Evolutionary conservation across 331 rosid species (phyloP), one percentile per base, ranked within the genome.

Genomic region (Arachis monticola): DNA sequence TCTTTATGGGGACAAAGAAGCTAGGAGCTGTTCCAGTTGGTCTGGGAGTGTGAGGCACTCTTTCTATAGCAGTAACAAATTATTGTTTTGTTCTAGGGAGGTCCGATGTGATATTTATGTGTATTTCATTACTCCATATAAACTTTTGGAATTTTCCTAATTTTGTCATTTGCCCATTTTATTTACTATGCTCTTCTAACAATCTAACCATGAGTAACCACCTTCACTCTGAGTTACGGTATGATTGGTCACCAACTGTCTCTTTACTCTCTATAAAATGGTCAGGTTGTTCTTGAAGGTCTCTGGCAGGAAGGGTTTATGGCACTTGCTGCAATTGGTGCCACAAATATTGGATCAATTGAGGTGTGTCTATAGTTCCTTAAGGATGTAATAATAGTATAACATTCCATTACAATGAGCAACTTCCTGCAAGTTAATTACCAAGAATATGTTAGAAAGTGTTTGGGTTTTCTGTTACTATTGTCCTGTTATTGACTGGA

Each of bases 261-360:
- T 64, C n/a, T 69, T 69, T 17, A 17, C 22, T 17, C 22, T 17
- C 22, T 56, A 60, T 50, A 41, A 76, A 70, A 71, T 84, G 47
- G 60, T 61, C 86, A 93, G 97, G 96, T 93, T 82, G 87, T 93
- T 76, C 97, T 93, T 72, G 98, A 93, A 93, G 98, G 97, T 85
- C 83, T 81, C 7, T 93, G 98, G 96, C 76, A 70, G 77, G 89
- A 88, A 87, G 98, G 97, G 82, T 89, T 76, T 80, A 89, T 93
- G 95, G 93, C 98, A 7, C 88, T 91, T 78, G 96, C 96, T 67
- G 97, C 96, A 10, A 47, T 93, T 77, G 98, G 98, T 1, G 98
- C 97, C 57, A 87, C 96, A 68, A 93, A 88, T 81, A 89, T 89
- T 76, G 98, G 98, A 67, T 93, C 98, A 72, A 89, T 91, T 72